Base-by-base conservation (phyloP, 2,329 filamentous ascomycete species). In the Geosmithia flava region DNA sequence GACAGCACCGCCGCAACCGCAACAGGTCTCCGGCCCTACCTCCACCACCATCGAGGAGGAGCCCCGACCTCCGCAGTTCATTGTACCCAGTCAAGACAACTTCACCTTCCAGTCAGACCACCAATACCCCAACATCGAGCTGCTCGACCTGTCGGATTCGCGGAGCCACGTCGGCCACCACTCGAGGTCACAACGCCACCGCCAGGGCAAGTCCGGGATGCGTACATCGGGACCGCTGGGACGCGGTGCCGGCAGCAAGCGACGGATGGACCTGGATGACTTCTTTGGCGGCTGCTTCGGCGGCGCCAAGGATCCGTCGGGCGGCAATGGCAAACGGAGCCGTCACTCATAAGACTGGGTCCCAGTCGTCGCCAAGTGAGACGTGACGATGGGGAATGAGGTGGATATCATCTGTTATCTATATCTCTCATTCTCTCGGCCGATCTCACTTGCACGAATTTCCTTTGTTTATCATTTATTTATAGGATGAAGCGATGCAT, bases 71-170 rank as follows among this genome's bases (percentile, higher is more conserved):
- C 58, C 59, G 47, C 69, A 62, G 50, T 68, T 72, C 54, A 62
- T 67, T 7, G 72, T 77, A 5, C 78, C 80, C 3, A 70, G 72
- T 7, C 73, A 77, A 56, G 75, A 81, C 17, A 71, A 63, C 19
- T 90, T 90, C 57, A 83, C 79, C 2, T 90, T 89, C 58, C 80
- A 82, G 49, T 80, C 84, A 0, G 61, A 74, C 1, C 72, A 84
- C 52, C 65, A 74, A 5, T 80, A 81, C 55, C 71, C 79, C 7
- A 77, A 78, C 46, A 71, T 81, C 29, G 78, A 75, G 51, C 81
- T 79, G 47, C 69, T 81, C 37, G 74, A 80, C 53, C 65, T 80
- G 16, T 78, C 76, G 37, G 75, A 82, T 57, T 64, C 66, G 2
- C 65, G 68, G 45, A 51, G 67, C 7, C 71, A 67, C 20, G 39